phyloP scores from a whole-genome alignment of 2,329 filamentous ascomycete genomes.

The Verticillium zaregamsianum region DNA sequence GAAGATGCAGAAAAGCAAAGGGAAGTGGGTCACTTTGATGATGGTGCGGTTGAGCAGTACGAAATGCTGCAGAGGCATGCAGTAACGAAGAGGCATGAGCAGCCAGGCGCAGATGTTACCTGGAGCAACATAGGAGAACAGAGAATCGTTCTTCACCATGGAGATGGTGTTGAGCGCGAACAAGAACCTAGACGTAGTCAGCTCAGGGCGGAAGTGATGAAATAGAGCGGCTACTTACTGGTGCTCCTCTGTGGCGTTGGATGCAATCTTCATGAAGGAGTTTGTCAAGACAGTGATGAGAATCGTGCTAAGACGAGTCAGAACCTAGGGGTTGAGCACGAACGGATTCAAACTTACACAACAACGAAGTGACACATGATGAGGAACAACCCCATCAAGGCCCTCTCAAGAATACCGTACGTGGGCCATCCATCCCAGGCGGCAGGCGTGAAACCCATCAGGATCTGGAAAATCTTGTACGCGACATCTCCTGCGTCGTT shows the following conservation, averaged over 20 bases:
- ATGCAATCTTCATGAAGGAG: constrained; percentile 91
- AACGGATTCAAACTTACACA: constrained; percentile 48
- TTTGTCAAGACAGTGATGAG: constrained; percentile 94
- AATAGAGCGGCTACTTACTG: constrained; percentile 38
- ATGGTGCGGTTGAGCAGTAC: constrained; percentile 83
- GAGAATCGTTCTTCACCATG: constrained; percentile 95
- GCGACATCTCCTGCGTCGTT: constrained; percentile 72
- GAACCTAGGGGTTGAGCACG: constrained; percentile 1
- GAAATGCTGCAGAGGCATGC: constrained; percentile 75
- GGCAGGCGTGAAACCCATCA: constrained; percentile 94
- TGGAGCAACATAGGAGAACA: constrained; percentile 91
- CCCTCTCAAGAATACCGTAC: constrained; percentile 75
- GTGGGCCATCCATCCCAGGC: constrained; percentile 74
- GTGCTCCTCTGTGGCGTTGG: constrained; percentile 90
- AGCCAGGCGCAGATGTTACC: constrained; percentile 90
- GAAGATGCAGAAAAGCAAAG: constrained; percentile 81
- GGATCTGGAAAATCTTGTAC: constrained; percentile 86
- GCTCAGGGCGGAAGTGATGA: too few relatives aligned
- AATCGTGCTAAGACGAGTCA: constrained; percentile 57
- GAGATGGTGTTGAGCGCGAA: constrained; percentile 97
- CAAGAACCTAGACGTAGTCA: constrained; percentile 54
- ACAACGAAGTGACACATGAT: constrained; percentile 95
- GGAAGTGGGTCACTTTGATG: constrained; percentile 88
- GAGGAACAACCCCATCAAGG: constrained; percentile 74
- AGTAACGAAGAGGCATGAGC: constrained; percentile 75